A percentile compares a stretch with the other conserved stretches of the same genome.
These are phyloP conservation scores for Apiospora arundinis DNA, from an alignment of 2,329 filamentous ascomycete species.

Conservation along the genomic window DNA sequence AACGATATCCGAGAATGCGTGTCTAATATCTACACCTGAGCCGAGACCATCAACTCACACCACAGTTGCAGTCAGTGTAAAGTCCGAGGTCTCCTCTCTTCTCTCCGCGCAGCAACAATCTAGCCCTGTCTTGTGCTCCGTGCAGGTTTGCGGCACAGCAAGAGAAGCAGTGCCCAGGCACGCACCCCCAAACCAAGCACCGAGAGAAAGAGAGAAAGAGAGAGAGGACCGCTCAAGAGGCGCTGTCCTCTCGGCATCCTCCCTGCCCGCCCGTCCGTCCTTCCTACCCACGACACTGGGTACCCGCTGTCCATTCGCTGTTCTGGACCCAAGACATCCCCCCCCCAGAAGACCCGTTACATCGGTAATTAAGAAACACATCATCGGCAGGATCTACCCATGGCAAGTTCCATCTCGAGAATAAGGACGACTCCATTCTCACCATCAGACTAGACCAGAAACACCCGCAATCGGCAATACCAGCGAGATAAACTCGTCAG, in stretches of 20 bases:
- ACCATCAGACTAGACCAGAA: no score
- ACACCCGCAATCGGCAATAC: neutral
- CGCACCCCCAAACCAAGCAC: neutral
- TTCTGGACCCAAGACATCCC: neutral
- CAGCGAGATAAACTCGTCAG: no score
- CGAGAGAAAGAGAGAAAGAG: neutral
- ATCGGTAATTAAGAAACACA: neutral
- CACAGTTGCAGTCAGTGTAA: neutral
- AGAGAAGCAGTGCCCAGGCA: neutral
- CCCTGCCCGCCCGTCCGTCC: neutral
- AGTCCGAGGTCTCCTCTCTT: constrained; percentile 9
- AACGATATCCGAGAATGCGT: neutral
- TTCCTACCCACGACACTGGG: neutral
- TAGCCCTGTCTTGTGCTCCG: neutral
- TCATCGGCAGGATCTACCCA: no score
- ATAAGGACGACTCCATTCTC: no score
- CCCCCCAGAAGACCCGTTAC: neutral
- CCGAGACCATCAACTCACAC: neutral
- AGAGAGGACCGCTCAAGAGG: neutral
- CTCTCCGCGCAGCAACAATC: neutral
- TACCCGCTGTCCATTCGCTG: neutral
- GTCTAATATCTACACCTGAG: neutral
- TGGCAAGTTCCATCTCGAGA: neutral
- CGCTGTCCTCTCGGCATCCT: neutral
- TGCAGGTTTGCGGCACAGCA: constrained; percentile 14